Evolutionary conservation across 2,329 filamentous ascomycete genomes (phyloP), one percentile per base, ranked within the genome.

Genomic region (Aspergillus arachidicola): DNA sequence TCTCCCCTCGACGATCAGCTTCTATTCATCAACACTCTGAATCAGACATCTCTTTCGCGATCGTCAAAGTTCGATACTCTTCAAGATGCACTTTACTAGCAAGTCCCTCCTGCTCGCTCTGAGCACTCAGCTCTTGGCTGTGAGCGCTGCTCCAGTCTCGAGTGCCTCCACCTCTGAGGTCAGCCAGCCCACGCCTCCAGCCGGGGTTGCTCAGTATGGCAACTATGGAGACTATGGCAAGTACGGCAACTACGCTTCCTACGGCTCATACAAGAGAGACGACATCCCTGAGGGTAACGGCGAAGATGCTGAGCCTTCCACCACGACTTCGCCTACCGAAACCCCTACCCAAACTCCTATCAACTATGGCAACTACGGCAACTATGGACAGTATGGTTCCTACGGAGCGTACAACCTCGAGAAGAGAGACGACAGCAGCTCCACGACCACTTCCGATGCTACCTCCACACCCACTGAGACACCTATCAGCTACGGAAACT

Each of bases 401-500:
- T 53, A 53, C 9, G 28, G 30, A 36, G 30, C 51, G 16, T 54
- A 54, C 51, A 54, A 54, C 3, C 3, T 36, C 16, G 30, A 34
- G 30, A 54, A 54, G 51, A 36, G 46, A 34, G 51, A 54, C 4
- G 30, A 54, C 12, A 32, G 50, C 50, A 53, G 16, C 28, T 5
- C 50, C 28, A 9, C 51, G 2, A 5, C 28, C 7, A n/a, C 28
- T 6, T 10, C 30, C 2, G 11, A 28, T n/a, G 21, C 48, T 19
- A 53, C 50, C 11, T 10, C 19, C n/a, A 54, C 51, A 3, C n/a
- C 51, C 3, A 54, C 62, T 10, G 64, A 45, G 1, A 46, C 54
- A 36, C 58, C 61, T 14, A 34, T 46, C 43, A 34, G 50, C 50
- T 69, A 66, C 28, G 65, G 62, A 14, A 57, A 65, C 60, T 68